Evolutionary conservation across 345 rosid genomes (phyloP).

Genomic region (Salix koriyanagi): DNA sequence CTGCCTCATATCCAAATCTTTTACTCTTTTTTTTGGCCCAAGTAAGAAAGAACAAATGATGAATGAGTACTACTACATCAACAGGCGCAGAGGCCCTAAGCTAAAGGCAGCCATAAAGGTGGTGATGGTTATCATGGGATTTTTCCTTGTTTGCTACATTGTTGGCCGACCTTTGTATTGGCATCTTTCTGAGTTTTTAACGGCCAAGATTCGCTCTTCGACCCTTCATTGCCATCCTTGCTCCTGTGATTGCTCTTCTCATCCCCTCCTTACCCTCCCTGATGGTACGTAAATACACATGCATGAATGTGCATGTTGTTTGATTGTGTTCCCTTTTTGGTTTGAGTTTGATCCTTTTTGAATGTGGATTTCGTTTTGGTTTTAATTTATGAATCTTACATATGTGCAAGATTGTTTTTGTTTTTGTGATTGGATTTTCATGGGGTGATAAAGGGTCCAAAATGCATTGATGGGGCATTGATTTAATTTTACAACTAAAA

Average conservation of each 20-base stretch:
- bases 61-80: neutral
- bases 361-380: neutral
- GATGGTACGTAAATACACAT: slow-evolving; percentile 28
- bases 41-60: neutral
- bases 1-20: neutral
- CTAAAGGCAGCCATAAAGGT: slow-evolving; percentile 42
- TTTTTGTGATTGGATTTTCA: neutral
- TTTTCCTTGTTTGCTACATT: slow-evolving; percentile 42
- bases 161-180: slow-evolving; percentile 54
- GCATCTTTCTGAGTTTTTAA: slow-evolving; percentile 42
- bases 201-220: slow-evolving; percentile 23
- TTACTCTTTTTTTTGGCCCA: neutral
- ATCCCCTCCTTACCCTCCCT: slow-evolving; percentile 45
- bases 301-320: neutral
- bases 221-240: slow-evolving; percentile 43
- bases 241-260: slow-evolving; percentile 59
- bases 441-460: neutral
- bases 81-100: slow-evolving; percentile 13
- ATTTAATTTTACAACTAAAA: neutral
- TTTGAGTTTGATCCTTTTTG: neutral
- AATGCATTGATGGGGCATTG: neutral
- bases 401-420: neutral
- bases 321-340: neutral
- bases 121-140: slow-evolving; percentile 37
- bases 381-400: neutral